phyloP scores from a whole-genome alignment of 2,329 filamentous ascomycete species.

The Talaromyces sp. region DNA sequence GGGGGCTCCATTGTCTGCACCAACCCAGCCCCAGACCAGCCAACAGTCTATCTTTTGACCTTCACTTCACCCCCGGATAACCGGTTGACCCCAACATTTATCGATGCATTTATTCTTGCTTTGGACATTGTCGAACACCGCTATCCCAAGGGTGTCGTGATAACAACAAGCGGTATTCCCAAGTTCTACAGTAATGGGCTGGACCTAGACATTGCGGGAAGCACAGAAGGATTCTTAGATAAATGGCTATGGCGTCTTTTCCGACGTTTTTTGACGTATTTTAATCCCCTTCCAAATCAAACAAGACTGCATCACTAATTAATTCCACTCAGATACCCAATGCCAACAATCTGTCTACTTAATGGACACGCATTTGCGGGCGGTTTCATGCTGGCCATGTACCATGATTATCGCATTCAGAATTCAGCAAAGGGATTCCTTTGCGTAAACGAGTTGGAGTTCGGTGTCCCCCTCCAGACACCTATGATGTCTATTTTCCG shows the following conservation, averaged over 20 bases:
- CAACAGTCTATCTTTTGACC: slow-evolving; percentile 69
- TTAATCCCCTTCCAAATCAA: neutral
- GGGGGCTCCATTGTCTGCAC: slow-evolving; percentile 67
- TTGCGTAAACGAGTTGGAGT: slow-evolving; percentile 80
- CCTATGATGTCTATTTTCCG: slow-evolving; percentile 77
- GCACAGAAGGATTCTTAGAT: slow-evolving; percentile 64
- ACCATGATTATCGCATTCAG: slow-evolving; percentile 82
- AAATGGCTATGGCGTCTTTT: slow-evolving; percentile 66
- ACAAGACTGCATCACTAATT: neutral
- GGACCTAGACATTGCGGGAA: slow-evolving; percentile 69
- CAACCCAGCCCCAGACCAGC: slow-evolving; percentile 49
- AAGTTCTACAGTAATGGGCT: slow-evolving; percentile 87
- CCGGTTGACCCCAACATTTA: slow-evolving; percentile 70
- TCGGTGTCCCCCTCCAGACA: slow-evolving; percentile 73
- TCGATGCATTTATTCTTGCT: slow-evolving; percentile 67
- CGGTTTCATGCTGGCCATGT: slow-evolving; percentile 79
- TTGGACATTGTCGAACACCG: slow-evolving; percentile 74
- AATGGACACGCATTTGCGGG: slow-evolving; percentile 82
- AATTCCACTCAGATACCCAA: slow-evolving; percentile 61
- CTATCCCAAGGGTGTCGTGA: slow-evolving; percentile 70
- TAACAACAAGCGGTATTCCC: slow-evolving; percentile 72
- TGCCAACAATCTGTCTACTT: slow-evolving; percentile 78
- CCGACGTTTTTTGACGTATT: slow-evolving; percentile 62
- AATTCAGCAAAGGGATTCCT: slow-evolving; percentile 70
- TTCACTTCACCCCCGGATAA: slow-evolving; percentile 75